Percentiles rank a stretch among this genome's conserved stretches.
phyloP scores from a whole-genome alignment of 805 yeast genomes.

The Candida dajiaensis region DNA sequence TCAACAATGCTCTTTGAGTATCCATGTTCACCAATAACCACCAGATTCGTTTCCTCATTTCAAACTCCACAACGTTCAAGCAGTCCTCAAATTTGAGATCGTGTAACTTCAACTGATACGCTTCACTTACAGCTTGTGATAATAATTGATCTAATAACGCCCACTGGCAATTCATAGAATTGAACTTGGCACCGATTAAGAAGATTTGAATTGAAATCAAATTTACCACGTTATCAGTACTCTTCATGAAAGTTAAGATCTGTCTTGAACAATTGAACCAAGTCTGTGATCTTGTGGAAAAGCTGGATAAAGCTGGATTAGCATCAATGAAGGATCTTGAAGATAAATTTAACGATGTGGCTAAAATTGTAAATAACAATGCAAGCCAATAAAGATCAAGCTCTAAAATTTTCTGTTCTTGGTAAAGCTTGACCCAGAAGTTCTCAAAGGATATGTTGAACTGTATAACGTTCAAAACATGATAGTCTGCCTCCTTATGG shows the following conservation, averaged over 20 bases:
- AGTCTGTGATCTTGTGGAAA: conserved; percentile 1
- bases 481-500: conserved; percentile 2
- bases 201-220: background rate
- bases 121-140: conserved; percentile 1
- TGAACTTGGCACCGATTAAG: background rate
- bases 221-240: background rate
- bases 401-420: conserved; percentile 1
- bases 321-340: conserved; percentile 8
- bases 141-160: background rate
- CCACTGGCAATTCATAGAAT: background rate
- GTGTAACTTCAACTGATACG: background rate
- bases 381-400: conserved; percentile 13
- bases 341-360: conserved; percentile 7
- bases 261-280: conserved; percentile 18
- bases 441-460: conserved; percentile 12
- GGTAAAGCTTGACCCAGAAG: conserved; percentile 8
- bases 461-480: conserved; percentile 1
- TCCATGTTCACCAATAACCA: background rate
- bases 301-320: conserved; percentile 2
- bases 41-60: background rate
- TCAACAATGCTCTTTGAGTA: background rate
- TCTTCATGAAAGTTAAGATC: conserved; percentile 9
- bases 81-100: background rate
- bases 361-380: conserved; percentile 8
- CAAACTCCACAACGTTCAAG: background rate